Conservation (phyloP, 2,329 filamentous ascomycete species). For the Pseudogymnoascus sp. region DNA sequence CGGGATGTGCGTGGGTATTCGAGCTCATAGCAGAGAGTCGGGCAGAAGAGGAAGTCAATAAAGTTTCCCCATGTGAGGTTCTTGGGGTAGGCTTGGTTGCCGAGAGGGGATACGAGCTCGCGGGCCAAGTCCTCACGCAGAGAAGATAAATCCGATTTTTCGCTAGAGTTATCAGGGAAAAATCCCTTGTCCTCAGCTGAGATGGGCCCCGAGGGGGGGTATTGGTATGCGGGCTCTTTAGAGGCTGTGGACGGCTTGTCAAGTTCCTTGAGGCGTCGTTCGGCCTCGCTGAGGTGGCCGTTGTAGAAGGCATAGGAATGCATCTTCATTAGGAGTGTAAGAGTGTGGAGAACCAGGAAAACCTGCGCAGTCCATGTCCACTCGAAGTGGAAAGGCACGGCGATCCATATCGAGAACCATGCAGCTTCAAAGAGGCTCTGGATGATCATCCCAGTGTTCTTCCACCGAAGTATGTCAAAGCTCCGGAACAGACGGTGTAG, state of each 20-base stretch:
- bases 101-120: slow-evolving; percentile 85
- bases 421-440: slow-evolving; percentile 74
- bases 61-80: slow-evolving; percentile 83
- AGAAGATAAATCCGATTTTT: slow-evolving; percentile 49
- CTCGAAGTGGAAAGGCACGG: slow-evolving; percentile 72
- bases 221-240: slow-evolving; percentile 65
- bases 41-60: slow-evolving; percentile 79
- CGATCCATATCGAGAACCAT: slow-evolving; percentile 80
- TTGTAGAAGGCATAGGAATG: slow-evolving; percentile 99
- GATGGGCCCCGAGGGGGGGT: slow-evolving; percentile 44
- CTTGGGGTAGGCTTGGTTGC: slow-evolving; percentile 79
- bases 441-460: slow-evolving; percentile 65
- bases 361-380: slow-evolving; percentile 99
- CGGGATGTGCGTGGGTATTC: slow-evolving; percentile 77
- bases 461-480: slow-evolving; percentile 60
- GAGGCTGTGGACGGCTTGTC: slow-evolving; percentile 68
- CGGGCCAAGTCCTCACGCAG: slow-evolving; percentile 81
- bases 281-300: slow-evolving; percentile 82
- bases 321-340: slow-evolving; percentile 97
- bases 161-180: slow-evolving; percentile 27
- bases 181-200: slow-evolving; percentile 16
- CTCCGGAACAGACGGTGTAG: slow-evolving; percentile 62
- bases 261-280: slow-evolving; percentile 70
- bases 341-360: slow-evolving; percentile 82
- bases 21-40: slow-evolving; percentile 94